phyloP scores from a whole-genome alignment of 2,329 filamentous ascomycete genomes.

The Fusarium penzigii region DNA sequence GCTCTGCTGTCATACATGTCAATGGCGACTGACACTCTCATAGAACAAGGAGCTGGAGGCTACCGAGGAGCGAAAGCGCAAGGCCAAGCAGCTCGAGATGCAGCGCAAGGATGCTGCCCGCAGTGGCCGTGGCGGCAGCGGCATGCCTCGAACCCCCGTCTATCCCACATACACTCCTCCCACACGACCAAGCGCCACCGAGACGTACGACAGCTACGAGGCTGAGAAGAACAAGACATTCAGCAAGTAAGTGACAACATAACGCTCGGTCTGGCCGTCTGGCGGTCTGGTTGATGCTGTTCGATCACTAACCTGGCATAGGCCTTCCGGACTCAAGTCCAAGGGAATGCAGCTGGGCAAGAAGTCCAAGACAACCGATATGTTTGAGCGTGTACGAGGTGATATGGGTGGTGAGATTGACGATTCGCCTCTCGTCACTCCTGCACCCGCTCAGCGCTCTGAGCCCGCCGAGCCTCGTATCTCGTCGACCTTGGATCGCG shows the following conservation, averaged over 20 bases:
- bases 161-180: constrained; percentile 91
- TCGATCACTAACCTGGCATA: constrained; percentile 29
- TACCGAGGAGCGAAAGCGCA: constrained; percentile 95
- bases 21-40: constrained; percentile 24
- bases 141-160: constrained; percentile 71
- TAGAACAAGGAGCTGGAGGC: constrained; percentile 99
- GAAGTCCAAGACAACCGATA: constrained; percentile 96
- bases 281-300: background rate
- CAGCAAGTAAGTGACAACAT: constrained; percentile 62
- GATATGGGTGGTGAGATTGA: constrained; percentile 88
- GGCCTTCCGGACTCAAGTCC: constrained; percentile 70
- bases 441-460: constrained; percentile 51
- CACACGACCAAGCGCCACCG: constrained; percentile 69
- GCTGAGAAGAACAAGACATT: constrained; percentile 94
- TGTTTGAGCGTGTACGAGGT: constrained; percentile 92
- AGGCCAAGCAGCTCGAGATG: constrained; percentile 98
- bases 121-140: constrained; percentile 50
- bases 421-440: constrained; percentile 70
- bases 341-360: constrained; percentile 99
- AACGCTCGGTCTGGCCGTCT: background rate
- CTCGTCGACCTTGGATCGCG: constrained; percentile 72
- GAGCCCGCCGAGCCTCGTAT: constrained; percentile 55
- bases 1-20: background rate
- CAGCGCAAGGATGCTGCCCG: constrained; percentile 95
- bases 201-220: constrained; percentile 92